These are phyloP conservation scores for Tripterygium wilfordii DNA, from an alignment of 177 flowering plant genomes.

Conservation along the genomic window DNA sequence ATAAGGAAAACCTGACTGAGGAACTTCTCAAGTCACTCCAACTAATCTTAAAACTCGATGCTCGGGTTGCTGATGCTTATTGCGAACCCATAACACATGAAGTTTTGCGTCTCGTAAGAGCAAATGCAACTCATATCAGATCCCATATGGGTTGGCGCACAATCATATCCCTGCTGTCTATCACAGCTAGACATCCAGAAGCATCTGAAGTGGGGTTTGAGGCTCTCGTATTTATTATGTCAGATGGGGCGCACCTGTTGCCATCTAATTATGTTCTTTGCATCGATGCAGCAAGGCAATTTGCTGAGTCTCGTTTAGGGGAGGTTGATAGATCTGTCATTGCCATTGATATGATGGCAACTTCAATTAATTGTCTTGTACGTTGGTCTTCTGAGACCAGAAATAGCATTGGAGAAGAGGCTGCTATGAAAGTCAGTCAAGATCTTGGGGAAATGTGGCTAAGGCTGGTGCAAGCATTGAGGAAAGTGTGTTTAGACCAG, in stretches of 20 bases:
- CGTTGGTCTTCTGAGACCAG: constrained; percentile 59
- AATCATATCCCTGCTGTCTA: constrained; percentile 74
- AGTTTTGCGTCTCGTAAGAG: constrained; percentile 71
- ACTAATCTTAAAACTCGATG: constrained; percentile 77
- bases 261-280: constrained; percentile 77
- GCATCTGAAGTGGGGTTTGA: constrained; percentile 92
- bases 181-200: constrained; percentile 91
- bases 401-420: constrained; percentile 50
- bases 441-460: constrained; percentile 93
- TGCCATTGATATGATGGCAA: constrained; percentile 83
- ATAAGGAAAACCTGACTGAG: constrained; percentile 75
- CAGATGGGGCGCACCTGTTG: constrained; percentile 70
- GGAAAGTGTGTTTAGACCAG: constrained; percentile 70
- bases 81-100: constrained; percentile 87
- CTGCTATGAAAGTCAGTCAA: constrained; percentile 39
- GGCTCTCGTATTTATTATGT: constrained; percentile 67
- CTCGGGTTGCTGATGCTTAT: constrained; percentile 87
- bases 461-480: constrained; percentile 65
- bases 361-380: constrained; percentile 55
- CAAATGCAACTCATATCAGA: constrained; percentile 69
- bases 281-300: constrained; percentile 78
- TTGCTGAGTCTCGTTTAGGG: constrained; percentile 88
- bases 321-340: constrained; percentile 54
- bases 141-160: constrained; percentile 84
- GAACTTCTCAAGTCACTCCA: constrained; percentile 81